Evolutionary conservation across 192 early-diverging fungal genomes (phyloP), one percentile per base, ranked within the genome.

Genomic region (Coemansia sp.): DNA sequence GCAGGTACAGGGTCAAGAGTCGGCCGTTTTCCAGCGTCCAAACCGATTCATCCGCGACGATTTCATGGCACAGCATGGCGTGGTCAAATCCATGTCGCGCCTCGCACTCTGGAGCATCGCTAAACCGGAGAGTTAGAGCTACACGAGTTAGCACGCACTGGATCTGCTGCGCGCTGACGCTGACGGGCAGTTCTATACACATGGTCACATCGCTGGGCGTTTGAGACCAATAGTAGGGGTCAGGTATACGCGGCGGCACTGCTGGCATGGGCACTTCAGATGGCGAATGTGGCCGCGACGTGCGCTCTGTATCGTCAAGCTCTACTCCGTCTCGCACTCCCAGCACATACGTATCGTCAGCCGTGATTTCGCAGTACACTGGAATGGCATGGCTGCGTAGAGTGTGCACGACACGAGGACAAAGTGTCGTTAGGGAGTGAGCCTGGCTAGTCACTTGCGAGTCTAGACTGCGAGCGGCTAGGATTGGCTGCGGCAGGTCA

Each of bases 171-270:
- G 86, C 84, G 9, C 72, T 74, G 29, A 89, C 84, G 22, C 71
- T 65, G 2, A 22, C 53, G 1, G 89, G 89, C 19, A 93, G 67
- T 31, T 82, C 67, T 35, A 91, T 87, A 49, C 82, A 83, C 27
- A 93, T 64, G 0, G 89, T 89, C 47, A 93, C 76, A 38, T 93
- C 92, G 9, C 75, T 74, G 7, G 77, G 62, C 5, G 87, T 86
- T 41, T 93, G 92, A 3, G 73, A 87, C 92, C 92, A 93, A 60
- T 86, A 82, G 70, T 93, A 93, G 4, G 73, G 81, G 1, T 68
- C 68, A 8, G 32, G 64, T 25, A 22, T 62, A 27, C 39, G 9
- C 4, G 56, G 56, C 9, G 35, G 56, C 8, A 37, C 35, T 31
- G 36, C 58, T 6, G 61, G 29, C 35, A 49, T n/a, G n/a, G 43